Conservation (phyloP, 1,284 basidiomycete genomes). For the Ceratobasidium sp. region DNA sequence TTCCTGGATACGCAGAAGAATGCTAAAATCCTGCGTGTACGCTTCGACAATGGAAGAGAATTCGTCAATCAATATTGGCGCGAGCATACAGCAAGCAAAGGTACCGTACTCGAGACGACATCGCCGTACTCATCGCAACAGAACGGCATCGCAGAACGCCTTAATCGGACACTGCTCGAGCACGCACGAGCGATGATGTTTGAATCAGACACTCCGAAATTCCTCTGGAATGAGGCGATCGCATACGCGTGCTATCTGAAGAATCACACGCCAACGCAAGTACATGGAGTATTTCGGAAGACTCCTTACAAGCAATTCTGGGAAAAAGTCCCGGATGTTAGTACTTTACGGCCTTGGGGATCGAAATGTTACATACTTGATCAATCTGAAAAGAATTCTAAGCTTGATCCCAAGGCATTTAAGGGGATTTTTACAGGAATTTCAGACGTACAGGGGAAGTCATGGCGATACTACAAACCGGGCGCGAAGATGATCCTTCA, state of each 20-base stretch:
- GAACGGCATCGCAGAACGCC: constrained; percentile 57
- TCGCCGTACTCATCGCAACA: constrained; percentile 56
- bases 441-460: constrained; percentile 9
- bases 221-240: constrained; percentile 58
- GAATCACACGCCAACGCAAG: constrained; percentile 54
- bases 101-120: constrained; percentile 49
- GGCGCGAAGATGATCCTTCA: not conserved
- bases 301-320: constrained; percentile 53
- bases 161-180: constrained; percentile 53
- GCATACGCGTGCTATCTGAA: constrained; percentile 55
- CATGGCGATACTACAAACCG: constrained; percentile 19
- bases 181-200: constrained; percentile 48
- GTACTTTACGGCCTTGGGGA: constrained; percentile 1
- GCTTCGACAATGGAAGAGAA: constrained; percentile 46
- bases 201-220: constrained; percentile 51
- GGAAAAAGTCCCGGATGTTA: constrained; percentile 53
- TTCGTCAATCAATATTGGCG: constrained; percentile 43
- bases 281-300: constrained; percentile 48
- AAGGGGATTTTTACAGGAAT: constrained; percentile 16
- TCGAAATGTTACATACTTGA: constrained; percentile 12
- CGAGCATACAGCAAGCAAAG: constrained; percentile 26
- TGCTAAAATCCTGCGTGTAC: not conserved
- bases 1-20: constrained; percentile 1
- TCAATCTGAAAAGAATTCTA: constrained; percentile 12
- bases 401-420: not conserved